phyloP scores from a whole-genome alignment of 106 monocot genomes.

The Apostasia ramifera region DNA sequence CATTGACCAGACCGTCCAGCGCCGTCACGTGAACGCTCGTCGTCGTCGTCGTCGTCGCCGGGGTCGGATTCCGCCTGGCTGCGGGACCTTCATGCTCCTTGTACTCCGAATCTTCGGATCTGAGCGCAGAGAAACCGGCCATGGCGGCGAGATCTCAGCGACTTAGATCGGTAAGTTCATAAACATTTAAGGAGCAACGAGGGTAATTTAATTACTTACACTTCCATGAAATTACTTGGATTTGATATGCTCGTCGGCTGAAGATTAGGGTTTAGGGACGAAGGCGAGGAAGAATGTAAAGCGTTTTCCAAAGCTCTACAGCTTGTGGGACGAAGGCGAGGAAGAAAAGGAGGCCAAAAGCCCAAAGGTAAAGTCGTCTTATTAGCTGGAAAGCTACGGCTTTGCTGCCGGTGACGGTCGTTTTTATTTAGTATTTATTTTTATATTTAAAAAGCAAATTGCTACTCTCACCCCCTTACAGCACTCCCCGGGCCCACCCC shows the following conservation, averaged over 20 bases:
- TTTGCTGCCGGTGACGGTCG: no score
- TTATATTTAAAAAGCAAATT: no score
- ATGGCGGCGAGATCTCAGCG: background rate
- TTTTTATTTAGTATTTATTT: no score
- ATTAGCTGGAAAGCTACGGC: no score
- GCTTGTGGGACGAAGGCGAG: no score
- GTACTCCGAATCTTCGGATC: conserved; percentile 4
- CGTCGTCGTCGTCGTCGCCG: background rate
- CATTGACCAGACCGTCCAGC: conserved; percentile 37
- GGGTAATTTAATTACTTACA: background rate
- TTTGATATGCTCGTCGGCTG: conserved; percentile 6
- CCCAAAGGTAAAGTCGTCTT: no score
- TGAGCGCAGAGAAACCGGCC: background rate
- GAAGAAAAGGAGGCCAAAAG: no score
- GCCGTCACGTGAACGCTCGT: conserved; percentile 47
- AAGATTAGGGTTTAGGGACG: conserved; percentile 4
- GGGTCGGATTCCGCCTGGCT: background rate
- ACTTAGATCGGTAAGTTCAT: background rate
- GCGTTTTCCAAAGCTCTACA: no score
- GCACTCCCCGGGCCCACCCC: no score
- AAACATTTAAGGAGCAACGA: background rate
- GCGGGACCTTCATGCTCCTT: background rate
- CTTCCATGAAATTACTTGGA: conserved; percentile 6
- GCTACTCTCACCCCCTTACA: no score
- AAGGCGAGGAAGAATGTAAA: background rate